phyloP scores from a whole-genome alignment of 371 early-diverging fungal genomes.

The Phascolomyces articulosus region DNA sequence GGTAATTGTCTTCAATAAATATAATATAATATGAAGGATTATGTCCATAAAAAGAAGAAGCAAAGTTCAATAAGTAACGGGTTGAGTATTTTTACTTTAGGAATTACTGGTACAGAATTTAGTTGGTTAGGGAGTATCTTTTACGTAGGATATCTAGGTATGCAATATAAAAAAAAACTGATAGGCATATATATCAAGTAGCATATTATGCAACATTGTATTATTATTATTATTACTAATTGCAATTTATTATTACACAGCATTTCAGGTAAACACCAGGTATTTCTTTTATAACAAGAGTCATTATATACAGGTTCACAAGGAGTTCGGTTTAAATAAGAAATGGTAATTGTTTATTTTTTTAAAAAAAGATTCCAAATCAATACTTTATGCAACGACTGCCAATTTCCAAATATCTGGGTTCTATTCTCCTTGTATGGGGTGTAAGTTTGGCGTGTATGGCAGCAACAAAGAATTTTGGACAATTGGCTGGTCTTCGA shows the following conservation, averaged over 20 bases:
- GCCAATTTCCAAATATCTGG: conserved; percentile 32
- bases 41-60: conserved; percentile 10
- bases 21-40: too few relatives aligned
- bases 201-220: too few relatives aligned
- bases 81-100: conserved; percentile 11
- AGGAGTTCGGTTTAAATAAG: too few relatives aligned
- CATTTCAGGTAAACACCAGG: conserved; percentile 15
- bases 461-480: conserved; percentile 24
- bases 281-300: too few relatives aligned
- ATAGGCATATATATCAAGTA: too few relatives aligned
- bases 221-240: neutral
- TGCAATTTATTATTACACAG: neutral
- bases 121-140: conserved; percentile 37
- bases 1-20: neutral
- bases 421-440: conserved; percentile 29
- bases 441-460: conserved; percentile 26
- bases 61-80: conserved; percentile 23
- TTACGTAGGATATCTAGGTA: conserved; percentile 36
- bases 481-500: conserved; percentile 30
- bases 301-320: too few relatives aligned
- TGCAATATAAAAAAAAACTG: conserved; percentile 21
- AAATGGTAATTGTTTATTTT: too few relatives aligned
- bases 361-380: conserved; percentile 43
- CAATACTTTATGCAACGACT: conserved; percentile 34
- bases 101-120: conserved; percentile 21